A percentile compares a stretch with the other conserved stretches of the same genome.
Evolutionary conservation across 2,329 filamentous ascomycete species (phyloP).

Genomic region (Gliomastix tumulicola): DNA sequence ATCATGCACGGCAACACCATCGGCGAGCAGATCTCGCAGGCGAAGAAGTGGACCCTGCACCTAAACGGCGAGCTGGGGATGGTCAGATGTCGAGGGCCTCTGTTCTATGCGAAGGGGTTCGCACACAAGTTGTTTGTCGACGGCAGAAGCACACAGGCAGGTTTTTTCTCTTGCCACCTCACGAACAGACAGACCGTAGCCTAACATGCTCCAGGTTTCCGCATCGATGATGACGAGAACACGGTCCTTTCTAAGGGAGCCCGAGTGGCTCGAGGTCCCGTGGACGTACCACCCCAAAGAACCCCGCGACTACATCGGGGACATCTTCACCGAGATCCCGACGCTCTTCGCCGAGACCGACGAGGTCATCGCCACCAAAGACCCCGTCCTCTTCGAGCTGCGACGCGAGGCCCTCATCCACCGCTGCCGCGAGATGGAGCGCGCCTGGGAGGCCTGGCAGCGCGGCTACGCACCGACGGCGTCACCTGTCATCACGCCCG

Average conservation of each 20-base stretch:
- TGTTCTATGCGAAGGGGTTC: not conserved
- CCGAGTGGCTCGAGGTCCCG: not conserved
- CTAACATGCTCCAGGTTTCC: not conserved
- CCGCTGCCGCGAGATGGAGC: not conserved
- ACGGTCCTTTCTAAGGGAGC: not conserved
- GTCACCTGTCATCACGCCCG: not conserved
- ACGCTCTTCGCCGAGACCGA: not conserved
- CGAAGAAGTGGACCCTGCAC: not conserved
- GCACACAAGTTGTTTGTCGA: not conserved
- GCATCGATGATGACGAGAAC: not conserved
- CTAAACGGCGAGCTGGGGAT: not conserved
- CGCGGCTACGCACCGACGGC: not conserved
- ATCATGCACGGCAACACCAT: not conserved
- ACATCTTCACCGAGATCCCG: not conserved
- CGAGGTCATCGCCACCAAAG: not conserved
- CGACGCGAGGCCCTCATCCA: not conserved
- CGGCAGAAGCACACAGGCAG: not conserved
- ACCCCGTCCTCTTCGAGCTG: not conserved
- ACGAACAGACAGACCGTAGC: not conserved
- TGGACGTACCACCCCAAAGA: not conserved
- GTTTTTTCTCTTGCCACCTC: not conserved
- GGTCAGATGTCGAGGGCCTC: not conserved
- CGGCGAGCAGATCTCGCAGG: not conserved
- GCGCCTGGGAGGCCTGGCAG: not conserved
- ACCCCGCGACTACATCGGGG: not conserved